These are phyloP conservation scores for Plasmodium chabaudi DNA, from an alignment of 169 alveolate genomes.

Conservation along the genomic window DNA sequence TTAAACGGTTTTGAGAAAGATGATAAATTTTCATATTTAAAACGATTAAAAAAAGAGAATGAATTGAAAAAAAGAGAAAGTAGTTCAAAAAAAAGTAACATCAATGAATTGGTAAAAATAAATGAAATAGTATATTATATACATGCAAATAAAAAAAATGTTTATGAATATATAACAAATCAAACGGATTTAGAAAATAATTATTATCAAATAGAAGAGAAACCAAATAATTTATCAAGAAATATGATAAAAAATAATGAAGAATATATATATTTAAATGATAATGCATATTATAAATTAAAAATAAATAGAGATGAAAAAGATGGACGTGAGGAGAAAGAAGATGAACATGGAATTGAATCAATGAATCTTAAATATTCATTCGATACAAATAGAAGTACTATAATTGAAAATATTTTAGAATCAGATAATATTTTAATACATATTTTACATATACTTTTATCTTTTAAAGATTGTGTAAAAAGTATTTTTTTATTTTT, in stretches of 20 bases:
- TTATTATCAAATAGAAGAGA: conserved; percentile 75
- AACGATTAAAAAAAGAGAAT: conserved; percentile 55
- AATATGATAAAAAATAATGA: conserved; percentile 53
- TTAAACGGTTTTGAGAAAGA: conserved; percentile 68
- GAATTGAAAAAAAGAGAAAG: conserved; percentile 45
- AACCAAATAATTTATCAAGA: conserved; percentile 19
- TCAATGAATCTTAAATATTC: conserved; percentile 47
- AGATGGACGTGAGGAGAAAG: conserved; percentile 20
- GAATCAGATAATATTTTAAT: conserved; percentile 43
- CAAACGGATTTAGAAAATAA: conserved; percentile 71
- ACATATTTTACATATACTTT: conserved; percentile 19
- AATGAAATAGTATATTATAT: conserved; percentile 71
- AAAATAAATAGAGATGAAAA: conserved; percentile 70
- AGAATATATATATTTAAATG: conserved; percentile 61
- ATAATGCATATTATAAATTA: conserved; percentile 69
- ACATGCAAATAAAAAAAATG: conserved; percentile 69
- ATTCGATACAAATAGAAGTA: conserved; percentile 31
- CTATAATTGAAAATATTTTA: conserved; percentile 39
- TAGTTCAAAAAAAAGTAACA: conserved; percentile 26
- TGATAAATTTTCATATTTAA: conserved; percentile 42
- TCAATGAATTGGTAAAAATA: conserved; percentile 50
- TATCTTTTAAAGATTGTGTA: conserved; percentile 40
- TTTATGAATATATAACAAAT: conserved; percentile 68
- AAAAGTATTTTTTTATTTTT: conserved; percentile 27
- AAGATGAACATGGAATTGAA: background rate